phyloP scores from a whole-genome alignment of 2,329 filamentous ascomycete species.

The Claviceps capensis region DNA sequence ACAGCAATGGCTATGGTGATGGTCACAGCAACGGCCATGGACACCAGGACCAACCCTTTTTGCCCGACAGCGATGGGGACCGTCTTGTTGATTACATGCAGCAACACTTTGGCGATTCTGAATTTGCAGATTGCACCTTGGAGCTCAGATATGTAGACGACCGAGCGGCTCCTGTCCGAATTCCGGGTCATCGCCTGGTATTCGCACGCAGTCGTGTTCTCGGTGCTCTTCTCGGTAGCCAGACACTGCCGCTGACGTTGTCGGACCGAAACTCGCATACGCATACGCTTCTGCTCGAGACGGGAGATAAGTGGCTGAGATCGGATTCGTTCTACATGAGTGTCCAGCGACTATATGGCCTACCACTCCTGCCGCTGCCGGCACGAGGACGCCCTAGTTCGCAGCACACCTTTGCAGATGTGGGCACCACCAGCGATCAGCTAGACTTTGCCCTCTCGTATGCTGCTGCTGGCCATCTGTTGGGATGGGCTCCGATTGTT shows the following conservation, averaged over 20 bases:
- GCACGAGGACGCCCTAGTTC: slow-evolving; percentile 14
- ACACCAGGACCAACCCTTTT: slow-evolving; percentile 15
- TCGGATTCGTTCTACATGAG: slow-evolving; percentile 43
- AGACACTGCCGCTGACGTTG: slow-evolving; percentile 17
- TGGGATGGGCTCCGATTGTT: slow-evolving; percentile 41
- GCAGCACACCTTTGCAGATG: slow-evolving; percentile 19
- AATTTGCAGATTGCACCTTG: slow-evolving; percentile 30
- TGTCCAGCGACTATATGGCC: slow-evolving; percentile 43
- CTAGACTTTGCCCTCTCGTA: slow-evolving; percentile 49
- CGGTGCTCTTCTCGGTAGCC: slow-evolving; percentile 13
- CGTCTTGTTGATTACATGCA: slow-evolving; percentile 26
- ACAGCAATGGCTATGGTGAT: too few species aligned
- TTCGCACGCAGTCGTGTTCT: slow-evolving; percentile 35
- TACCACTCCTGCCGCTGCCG: slow-evolving; percentile 30
- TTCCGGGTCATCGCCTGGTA: slow-evolving; percentile 41
- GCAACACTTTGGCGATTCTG: slow-evolving; percentile 18
- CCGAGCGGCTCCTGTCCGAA: slow-evolving; percentile 24
- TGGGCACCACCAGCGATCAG: slow-evolving; percentile 27
- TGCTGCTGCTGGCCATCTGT: slow-evolving; percentile 45
- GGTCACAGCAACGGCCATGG: slow-evolving; percentile 9
- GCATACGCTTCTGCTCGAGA: slow-evolving; percentile 27
- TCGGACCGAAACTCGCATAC: slow-evolving; percentile 13
- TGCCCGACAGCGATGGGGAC: slow-evolving; percentile 19
- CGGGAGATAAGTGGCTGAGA: slow-evolving; percentile 37
- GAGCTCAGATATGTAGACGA: slow-evolving; percentile 31